Conservation (phyloP, 2,329 filamentous ascomycete species). For the Penicillium concentricum region DNA sequence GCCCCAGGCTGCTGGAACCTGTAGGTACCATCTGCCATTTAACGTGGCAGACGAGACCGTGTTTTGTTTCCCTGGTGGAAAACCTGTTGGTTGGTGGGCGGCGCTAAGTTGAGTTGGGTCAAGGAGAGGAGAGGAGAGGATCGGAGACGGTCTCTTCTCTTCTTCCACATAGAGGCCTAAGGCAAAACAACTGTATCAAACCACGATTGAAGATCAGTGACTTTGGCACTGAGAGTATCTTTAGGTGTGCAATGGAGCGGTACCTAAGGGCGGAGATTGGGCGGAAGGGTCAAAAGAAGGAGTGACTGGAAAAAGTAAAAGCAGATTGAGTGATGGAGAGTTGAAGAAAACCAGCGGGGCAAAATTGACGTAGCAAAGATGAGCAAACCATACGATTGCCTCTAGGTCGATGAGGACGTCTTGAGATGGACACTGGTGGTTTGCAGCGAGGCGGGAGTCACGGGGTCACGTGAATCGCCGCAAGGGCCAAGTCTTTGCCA, state of each 20-base stretch:
- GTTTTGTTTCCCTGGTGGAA: slow-evolving; percentile 33
- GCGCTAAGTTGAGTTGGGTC: slow-evolving; percentile 23
- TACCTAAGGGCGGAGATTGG: slow-evolving; percentile 25
- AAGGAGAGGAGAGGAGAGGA: slow-evolving; percentile 36
- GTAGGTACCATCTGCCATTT: slow-evolving; percentile 57
- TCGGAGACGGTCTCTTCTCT: slow-evolving; percentile 47
- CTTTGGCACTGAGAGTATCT: slow-evolving; percentile 9
- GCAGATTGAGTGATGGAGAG: not conserved
- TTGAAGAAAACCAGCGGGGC: slow-evolving; percentile 10
- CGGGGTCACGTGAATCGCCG: slow-evolving; percentile 11
- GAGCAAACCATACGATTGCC: slow-evolving; percentile 20
- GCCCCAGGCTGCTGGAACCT: slow-evolving; percentile 55
- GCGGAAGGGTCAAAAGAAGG: slow-evolving; percentile 31
- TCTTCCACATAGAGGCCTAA: slow-evolving; percentile 50
- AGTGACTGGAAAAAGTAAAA: not conserved
- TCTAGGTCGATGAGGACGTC: slow-evolving; percentile 16
- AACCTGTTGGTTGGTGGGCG: slow-evolving; percentile 26
- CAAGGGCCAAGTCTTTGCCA: slow-evolving; percentile 7
- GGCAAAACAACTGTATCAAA: slow-evolving; percentile 31
- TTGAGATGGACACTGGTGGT: slow-evolving; percentile 36
- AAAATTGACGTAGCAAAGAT: slow-evolving; percentile 19
- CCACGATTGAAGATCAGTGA: slow-evolving; percentile 16
- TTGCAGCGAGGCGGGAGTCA: slow-evolving; percentile 43
- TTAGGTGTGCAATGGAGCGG: slow-evolving; percentile 17
- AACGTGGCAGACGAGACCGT: slow-evolving; percentile 50